A percentile compares a stretch with the other conserved stretches of the same genome.
Conservation (phyloP, 2,329 filamentous ascomycete species). For the Mollisia scopiformis region DNA sequence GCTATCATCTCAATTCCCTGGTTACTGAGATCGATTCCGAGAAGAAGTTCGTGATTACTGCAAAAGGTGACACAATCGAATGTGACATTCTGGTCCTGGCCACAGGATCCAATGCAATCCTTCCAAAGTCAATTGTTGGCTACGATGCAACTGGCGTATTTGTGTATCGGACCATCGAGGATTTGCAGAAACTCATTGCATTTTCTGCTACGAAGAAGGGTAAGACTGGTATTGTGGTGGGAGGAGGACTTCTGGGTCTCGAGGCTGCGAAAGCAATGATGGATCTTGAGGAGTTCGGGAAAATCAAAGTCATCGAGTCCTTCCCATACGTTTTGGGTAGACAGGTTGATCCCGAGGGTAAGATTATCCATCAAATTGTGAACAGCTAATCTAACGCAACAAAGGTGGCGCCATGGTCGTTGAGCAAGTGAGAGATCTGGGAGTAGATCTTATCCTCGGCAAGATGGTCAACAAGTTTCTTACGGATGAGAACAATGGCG, state of each 20-base stretch:
- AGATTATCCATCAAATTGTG: too few relatives aligned
- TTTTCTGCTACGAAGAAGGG: slow-evolving; percentile 71
- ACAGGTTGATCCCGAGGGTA: slow-evolving; percentile 81
- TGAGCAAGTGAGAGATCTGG: slow-evolving; percentile 77
- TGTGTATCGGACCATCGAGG: slow-evolving; percentile 85
- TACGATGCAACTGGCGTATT: slow-evolving; percentile 83
- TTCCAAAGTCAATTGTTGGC: slow-evolving; percentile 70
- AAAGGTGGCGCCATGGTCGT: slow-evolving; percentile 82
- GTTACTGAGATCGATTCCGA: slow-evolving; percentile 69
- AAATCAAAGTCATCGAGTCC: slow-evolving; percentile 79
- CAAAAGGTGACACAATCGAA: slow-evolving; percentile 66
- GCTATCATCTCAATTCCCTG: slow-evolving; percentile 74
- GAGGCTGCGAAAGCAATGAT: slow-evolving; percentile 93
- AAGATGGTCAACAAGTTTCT: slow-evolving; percentile 75
- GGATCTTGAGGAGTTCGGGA: slow-evolving; percentile 74
- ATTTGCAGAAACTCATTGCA: slow-evolving; percentile 75
- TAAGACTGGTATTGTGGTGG: slow-evolving; percentile 75
- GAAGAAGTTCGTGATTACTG: slow-evolving; percentile 69
- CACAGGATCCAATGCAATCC: slow-evolving; percentile 82
- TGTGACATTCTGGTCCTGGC: slow-evolving; percentile 86
- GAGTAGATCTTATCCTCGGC: slow-evolving; percentile 78
- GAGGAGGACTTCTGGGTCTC: slow-evolving; percentile 81
- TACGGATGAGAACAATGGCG: slow-evolving; percentile 66
- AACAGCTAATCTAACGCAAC: too few relatives aligned
- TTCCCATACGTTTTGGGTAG: slow-evolving; percentile 82